phyloP scores from a whole-genome alignment of 1,139 yeast genomes.

The Candida glucosophila region DNA sequence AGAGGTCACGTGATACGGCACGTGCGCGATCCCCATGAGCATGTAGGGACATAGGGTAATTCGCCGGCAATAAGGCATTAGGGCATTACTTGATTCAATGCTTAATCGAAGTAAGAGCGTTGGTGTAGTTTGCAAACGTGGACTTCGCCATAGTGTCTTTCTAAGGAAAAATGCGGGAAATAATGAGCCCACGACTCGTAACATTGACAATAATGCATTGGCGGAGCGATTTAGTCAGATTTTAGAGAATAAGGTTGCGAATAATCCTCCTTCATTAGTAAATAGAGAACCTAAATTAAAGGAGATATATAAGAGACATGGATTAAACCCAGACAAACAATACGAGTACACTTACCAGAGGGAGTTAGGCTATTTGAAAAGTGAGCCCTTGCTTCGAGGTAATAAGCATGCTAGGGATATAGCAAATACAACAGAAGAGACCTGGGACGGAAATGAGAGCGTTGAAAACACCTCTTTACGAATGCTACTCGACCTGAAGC shows the following conservation, averaged over 20 bases:
- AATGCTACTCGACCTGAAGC: conserved; percentile 53
- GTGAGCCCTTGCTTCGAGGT: conserved; percentile 17
- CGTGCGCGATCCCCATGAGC: too few relatives aligned
- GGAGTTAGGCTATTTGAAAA: conserved; percentile 17
- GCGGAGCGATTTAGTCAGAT: conserved; percentile 20
- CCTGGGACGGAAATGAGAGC: conserved; percentile 67
- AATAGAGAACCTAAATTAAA: conserved; percentile 13
- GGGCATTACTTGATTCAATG: too few relatives aligned
- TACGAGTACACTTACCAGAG: conserved; percentile 12
- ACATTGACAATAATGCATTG: conserved; percentile 12
- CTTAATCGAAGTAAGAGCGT: too few relatives aligned
- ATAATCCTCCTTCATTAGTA: conserved; percentile 7
- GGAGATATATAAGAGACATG: conserved; percentile 7
- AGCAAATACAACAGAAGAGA: conserved; percentile 36
- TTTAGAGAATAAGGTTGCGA: conserved; percentile 17
- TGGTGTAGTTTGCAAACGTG: too few relatives aligned
- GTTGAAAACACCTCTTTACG: conserved; percentile 44
- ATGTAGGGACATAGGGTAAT: too few relatives aligned
- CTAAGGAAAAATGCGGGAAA: too few relatives aligned
- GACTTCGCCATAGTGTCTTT: too few relatives aligned
- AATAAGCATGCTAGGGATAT: conserved; percentile 46
- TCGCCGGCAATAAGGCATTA: too few relatives aligned
- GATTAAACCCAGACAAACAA: conserved; percentile 6
- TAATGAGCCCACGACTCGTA: too few relatives aligned
- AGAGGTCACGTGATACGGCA: too few relatives aligned